Base-by-base conservation (phyloP, 1,139 yeast genomes). In the Trichomonascaceae sp. region DNA sequence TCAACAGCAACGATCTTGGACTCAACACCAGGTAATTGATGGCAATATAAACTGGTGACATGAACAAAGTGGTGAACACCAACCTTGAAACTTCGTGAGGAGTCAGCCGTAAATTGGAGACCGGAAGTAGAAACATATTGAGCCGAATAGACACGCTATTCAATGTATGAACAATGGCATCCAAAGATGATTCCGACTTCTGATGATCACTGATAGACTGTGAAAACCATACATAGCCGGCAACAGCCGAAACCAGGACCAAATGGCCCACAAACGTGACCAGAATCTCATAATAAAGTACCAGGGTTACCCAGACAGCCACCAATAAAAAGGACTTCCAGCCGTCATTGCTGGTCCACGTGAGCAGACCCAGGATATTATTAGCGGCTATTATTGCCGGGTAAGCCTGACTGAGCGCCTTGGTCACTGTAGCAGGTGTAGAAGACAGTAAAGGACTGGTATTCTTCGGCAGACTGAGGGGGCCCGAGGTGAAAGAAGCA, bases 381-480 rank as follows among this genome's bases (percentile, higher is more conserved):
- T 90, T 89, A 10, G 83, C 81, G 4, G 87, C 79, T 47, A 87
- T 76, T 50, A 91, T 74, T 65, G 88, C 87, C 2, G 97, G 97
- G 66, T 91, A 90, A 8, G 96, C 82, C 59, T 82, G 80, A 51
- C 90, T 81, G 53, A 91, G 76, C 4, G 95, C 87, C 63, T 87
- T 87, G 32, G 96, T 85, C 13, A 91, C 91, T 0, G 91, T 82
- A 3, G 96, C 95, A 1, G 99, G 98, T 0, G 99, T 91, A 19
- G 71, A 66, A 12, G 70, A 66, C 36, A 74, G 66, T 53, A 73
- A 59, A 46, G 75, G 72, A 27, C 74, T 67, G n/a, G 73, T 65
- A 51, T 70, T 69, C 50, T 64, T 68, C n/a, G 72, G 71, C 13
- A 67, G 58, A 22, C 63, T 60, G 27, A 65, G 61, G 17, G 67